Base-by-base conservation (phyloP, 768 basidiomycete genomes). In the Lentinus brumalis region DNA sequence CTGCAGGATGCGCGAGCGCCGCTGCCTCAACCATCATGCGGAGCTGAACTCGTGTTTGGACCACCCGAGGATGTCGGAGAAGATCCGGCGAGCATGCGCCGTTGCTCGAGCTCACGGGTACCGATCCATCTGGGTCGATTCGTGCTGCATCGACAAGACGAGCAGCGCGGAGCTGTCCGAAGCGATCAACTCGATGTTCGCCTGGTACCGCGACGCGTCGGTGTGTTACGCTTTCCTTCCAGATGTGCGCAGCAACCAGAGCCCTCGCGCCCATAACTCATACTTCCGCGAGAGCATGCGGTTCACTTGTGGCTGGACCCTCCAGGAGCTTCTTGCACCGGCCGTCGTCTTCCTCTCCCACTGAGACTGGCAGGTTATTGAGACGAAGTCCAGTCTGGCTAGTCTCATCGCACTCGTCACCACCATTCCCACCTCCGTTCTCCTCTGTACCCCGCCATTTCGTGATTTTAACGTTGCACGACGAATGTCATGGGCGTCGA, bases 311-410 rank as follows among this genome's bases (percentile, higher is more conserved):
- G 50, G 57, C 4, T 58, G 49, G 50, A 58, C 57, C 29, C 30
- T 58, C 2, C 57, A 58, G 18, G 57, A 58, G 31, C 50, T 58
- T 16, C 50, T 58, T 14, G 57, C 57, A 32, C 57, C 57, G 2
- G 14, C 14, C 6, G 10, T 16, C 41, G 57, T 58, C n/a, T 11
- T 52, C 10, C 51, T 58, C 40, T 41, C 51, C n/a, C 44, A 49
- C 1, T n/a, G 2, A 0, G 31, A 42, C 4, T 58, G 57, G 57
- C 8, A 31, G 12, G 30, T 51, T 8, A 41, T 51, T 10, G 57
- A 39, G 18, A 44, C 50, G 40, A 58, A 51, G 41, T 29, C n/a
- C 14, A 40, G 9, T 0, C 31, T 58, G 5, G 57, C 49, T 5
- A 38, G 21, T 2, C 2, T 32, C 8, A 21, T 57, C 38, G 39